A percentile compares a stretch with the other conserved stretches of the same genome.
Conservation (phyloP, 116 monocot genomes). For the Trichopus zeylanicus region DNA sequence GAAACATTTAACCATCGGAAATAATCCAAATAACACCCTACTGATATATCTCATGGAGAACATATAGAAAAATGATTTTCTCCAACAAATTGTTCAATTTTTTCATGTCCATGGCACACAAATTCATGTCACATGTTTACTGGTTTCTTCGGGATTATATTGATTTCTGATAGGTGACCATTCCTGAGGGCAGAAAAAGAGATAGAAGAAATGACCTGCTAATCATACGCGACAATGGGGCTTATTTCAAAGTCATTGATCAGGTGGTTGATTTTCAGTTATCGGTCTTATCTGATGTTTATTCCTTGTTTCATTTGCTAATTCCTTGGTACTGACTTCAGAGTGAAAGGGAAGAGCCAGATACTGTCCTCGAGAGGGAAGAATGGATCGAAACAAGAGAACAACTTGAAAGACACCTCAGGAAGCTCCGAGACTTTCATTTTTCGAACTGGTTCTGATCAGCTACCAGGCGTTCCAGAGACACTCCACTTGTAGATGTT, state of each 20-base stretch:
- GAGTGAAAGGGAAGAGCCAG: constrained; percentile 72
- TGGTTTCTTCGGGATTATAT: no score
- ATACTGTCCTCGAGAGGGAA: constrained; percentile 64
- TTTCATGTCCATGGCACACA: no score
- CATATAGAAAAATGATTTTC: no score
- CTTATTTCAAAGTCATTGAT: constrained; percentile 67
- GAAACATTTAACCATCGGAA: no score
- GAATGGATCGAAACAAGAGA: constrained; percentile 67
- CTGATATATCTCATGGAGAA: no score
- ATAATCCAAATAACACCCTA: no score
- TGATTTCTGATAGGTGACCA: constrained; percentile 41
- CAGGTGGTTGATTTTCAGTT: constrained; percentile 25
- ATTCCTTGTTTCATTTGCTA: not conserved
- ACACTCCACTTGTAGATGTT: not conserved
- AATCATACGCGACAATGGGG: constrained; percentile 77
- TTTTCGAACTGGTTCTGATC: constrained; percentile 80
- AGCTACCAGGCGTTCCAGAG: not conserved
- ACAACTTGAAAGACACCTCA: constrained; percentile 72
- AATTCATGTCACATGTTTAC: no score
- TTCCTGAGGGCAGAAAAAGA: constrained; percentile 65
- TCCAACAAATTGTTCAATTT: no score
- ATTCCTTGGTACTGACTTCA: constrained; percentile 17
- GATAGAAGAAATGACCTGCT: constrained; percentile 73
- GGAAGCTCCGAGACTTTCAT: constrained; percentile 65
- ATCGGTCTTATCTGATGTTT: not conserved